A percentile compares a stretch with the other conserved stretches of the same genome.
These are phyloP conservation scores for Calocybe gambosa DNA, from an alignment of 1,284 basidiomycete species.

Conservation along the genomic window DNA sequence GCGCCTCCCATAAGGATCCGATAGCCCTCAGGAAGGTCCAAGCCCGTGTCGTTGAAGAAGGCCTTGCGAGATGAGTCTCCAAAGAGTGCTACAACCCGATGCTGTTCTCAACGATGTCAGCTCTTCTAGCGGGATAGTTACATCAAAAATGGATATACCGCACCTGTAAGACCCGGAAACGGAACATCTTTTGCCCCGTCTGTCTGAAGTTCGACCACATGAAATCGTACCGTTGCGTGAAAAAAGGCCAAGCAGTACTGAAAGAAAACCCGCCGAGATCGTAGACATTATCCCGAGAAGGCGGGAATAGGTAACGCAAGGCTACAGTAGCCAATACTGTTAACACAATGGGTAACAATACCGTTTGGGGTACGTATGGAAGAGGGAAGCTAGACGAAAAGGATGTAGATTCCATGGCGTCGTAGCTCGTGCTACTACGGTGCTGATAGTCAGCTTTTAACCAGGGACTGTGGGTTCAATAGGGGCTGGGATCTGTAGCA, in stretches of 20 bases:
- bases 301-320: background rate
- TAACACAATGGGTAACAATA: background rate
- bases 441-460: too few relatives aligned
- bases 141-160: background rate
- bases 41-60: constrained; percentile 27
- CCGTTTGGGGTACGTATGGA: background rate
- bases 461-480: too few relatives aligned
- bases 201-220: constrained; percentile 20
- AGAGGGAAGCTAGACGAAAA: too few relatives aligned
- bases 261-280: constrained; percentile 21
- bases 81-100: constrained; percentile 25
- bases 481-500: too few relatives aligned
- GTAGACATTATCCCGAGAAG: constrained; percentile 10
- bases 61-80: constrained; percentile 27
- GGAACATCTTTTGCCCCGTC: constrained; percentile 17
- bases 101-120: constrained; percentile 13
- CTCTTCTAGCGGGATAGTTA: background rate
- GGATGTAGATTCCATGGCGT: too few relatives aligned
- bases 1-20: constrained; percentile 29
- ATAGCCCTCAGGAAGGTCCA: constrained; percentile 29
- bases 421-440: too few relatives aligned
- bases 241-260: constrained; percentile 24
- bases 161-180: constrained; percentile 23
- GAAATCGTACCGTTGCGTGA: constrained; percentile 25
- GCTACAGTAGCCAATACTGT: background rate